Percentiles rank a stretch among this genome's conserved stretches.
These are phyloP conservation scores for Cylindrotheca fusiformis DNA, from an alignment of 108 stramenopile genomes.

Conservation along the genomic window DNA sequence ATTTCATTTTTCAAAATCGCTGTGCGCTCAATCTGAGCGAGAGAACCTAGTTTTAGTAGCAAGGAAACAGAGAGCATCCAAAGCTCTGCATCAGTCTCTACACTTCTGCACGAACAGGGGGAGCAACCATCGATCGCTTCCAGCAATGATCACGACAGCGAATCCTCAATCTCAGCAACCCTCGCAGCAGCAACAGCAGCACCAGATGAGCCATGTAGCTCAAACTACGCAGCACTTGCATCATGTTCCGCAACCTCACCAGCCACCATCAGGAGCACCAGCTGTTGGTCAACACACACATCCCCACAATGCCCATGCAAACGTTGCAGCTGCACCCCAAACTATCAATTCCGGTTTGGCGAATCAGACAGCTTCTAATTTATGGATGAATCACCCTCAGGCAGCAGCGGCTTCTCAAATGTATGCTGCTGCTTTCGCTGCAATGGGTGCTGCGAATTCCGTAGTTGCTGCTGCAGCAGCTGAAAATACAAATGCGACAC, in stretches of 20 bases:
- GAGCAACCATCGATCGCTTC: too few relatives aligned
- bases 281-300: conserved; percentile 1
- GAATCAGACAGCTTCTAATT: conserved; percentile 11
- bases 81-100: too few relatives aligned
- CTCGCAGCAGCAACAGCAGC: conserved; percentile 11
- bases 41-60: too few relatives aligned
- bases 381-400: conserved; percentile 4
- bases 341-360: conserved; percentile 42
- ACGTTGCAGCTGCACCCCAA: not conserved
- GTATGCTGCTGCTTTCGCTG: conserved; percentile 26
- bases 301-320: conserved; percentile 5
- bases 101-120: too few relatives aligned
- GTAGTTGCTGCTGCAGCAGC: conserved; percentile 7
- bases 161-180: conserved; percentile 10
- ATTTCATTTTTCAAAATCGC: too few relatives aligned
- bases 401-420: conserved; percentile 20
- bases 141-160: conserved; percentile 12
- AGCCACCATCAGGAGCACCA: too few relatives aligned
- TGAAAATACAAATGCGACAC: not conserved
- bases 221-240: conserved; percentile 3
- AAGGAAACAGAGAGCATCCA: too few relatives aligned
- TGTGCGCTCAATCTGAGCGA: too few relatives aligned
- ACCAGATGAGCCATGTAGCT: not conserved
- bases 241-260: not conserved
- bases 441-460: conserved; percentile 7